Base-by-base conservation (phyloP, 495 filamentous ascomycete species). In the Neohortaea acidophila region DNA sequence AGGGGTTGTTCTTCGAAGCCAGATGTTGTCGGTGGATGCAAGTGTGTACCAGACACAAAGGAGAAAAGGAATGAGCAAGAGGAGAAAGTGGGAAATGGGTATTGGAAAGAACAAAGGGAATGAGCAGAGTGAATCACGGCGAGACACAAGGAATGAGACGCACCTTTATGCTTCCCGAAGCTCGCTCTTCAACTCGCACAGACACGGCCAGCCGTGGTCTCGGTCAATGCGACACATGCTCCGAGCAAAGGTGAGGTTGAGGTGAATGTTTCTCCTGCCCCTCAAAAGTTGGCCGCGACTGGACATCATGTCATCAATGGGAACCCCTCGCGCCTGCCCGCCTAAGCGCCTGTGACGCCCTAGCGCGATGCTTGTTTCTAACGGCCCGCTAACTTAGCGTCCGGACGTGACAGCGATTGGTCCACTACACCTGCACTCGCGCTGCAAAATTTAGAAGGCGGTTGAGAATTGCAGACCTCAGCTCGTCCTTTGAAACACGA, bases 31-130 rank as follows among this genome's bases (percentile, higher is more conserved):
- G 10, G 30, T 11, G n/a, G n/a, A n/a, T n/a, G n/a, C n/a, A 15
- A 18, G 13, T 43, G 40, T 43, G 40, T 43, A 17, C 40, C 40
- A 19, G 40, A 43, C 40, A 43, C 40, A 37, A 21, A 6, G 21
- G 21, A 39, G 34, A 12, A 22, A 20, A 28, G 17, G 27, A 19
- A 25, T 37, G 23, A 4, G 32, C 9, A 8, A 34, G 4, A 34
- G 4, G 10, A 5, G 17, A 31, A 15, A 13, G 19, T 6, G 10
- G 17, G 14, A 34, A 8, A n/a, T n/a, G n/a, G n/a, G n/a, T n/a
- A n/a, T n/a, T n/a, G 8, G 21, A 21, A n/a, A 21, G 19, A 37
- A 37, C 10, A 37, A 25, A 9, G 21, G 26, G 15, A 19, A 37
- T 10, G 26, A 8, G 32, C 32, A 20, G 32, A 10, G 19, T 5